Percentiles rank a stretch among this genome's conserved stretches.
These are phyloP conservation scores for Sarcomyxa edulis DNA, from an alignment of 768 basidiomycete genomes.

Conservation along the genomic window DNA sequence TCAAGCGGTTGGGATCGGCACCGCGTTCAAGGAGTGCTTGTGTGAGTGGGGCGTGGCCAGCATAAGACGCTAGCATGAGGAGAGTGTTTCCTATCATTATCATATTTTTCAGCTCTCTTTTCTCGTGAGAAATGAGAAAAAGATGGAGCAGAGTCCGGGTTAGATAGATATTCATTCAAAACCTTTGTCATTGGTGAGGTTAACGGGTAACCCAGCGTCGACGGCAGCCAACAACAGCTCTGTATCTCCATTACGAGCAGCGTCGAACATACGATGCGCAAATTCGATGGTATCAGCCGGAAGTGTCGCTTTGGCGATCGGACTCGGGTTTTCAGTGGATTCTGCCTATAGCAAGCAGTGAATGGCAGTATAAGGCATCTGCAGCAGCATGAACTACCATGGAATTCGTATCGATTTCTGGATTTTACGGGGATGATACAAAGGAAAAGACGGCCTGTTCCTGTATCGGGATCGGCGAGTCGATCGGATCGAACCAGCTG, in stretches of 20 bases:
- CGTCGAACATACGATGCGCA: constrained; percentile 72
- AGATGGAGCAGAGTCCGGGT: not conserved
- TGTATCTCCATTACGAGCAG: constrained; percentile 56
- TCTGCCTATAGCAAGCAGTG: too few species aligned
- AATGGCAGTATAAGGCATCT: too few species aligned
- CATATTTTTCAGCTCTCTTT: not conserved
- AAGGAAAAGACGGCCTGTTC: too few species aligned
- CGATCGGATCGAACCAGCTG: too few species aligned
- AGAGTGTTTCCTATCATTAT: constrained; percentile 62
- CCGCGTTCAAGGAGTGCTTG: constrained; percentile 47
- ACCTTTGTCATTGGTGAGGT: constrained; percentile 74
- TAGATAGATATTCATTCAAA: too few species aligned
- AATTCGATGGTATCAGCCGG: constrained; percentile 43
- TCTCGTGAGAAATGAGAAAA: not conserved
- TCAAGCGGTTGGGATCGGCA: constrained; percentile 63
- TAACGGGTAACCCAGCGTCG: constrained; percentile 63
- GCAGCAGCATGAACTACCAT: too few species aligned
- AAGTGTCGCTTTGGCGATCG: too few species aligned
- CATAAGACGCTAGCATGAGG: constrained; percentile 74
- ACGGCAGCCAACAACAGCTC: constrained; percentile 53
- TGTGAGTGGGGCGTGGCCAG: constrained; percentile 54
- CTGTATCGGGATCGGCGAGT: too few species aligned
- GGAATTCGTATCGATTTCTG: too few species aligned
- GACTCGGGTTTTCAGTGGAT: too few species aligned
- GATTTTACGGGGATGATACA: too few species aligned